Evolutionary conservation across 306 rosid genomes (phyloP).

Genomic region (Vigna reflexopilosa): DNA sequence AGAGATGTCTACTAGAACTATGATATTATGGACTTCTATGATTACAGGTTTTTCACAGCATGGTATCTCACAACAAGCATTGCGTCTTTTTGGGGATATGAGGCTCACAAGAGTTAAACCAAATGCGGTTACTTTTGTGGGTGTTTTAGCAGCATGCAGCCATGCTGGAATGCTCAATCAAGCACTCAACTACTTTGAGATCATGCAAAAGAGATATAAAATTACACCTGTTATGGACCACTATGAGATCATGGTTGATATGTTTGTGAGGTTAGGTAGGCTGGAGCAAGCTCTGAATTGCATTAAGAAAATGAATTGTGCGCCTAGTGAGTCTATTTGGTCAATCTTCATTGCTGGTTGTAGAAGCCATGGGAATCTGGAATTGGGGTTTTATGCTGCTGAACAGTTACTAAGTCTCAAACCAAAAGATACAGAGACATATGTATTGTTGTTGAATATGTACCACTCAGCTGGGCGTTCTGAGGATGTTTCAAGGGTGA

Average conservation of each 20-base stretch:
- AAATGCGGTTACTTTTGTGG: conserved; percentile 83
- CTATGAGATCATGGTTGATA: conserved; percentile 74
- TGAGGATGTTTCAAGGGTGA: conserved; percentile 74
- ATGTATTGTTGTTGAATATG: conserved; percentile 63
- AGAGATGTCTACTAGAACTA: conserved; percentile 85
- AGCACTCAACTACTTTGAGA: conserved; percentile 73
- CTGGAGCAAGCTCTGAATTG: conserved; percentile 75
- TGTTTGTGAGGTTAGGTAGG: conserved; percentile 73
- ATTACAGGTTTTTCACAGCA: conserved; percentile 81
- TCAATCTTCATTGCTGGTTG: conserved; percentile 76
- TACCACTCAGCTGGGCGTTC: conserved; percentile 66
- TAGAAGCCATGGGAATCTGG: conserved; percentile 68
- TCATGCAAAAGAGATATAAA: conserved; percentile 78
- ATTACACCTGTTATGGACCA: conserved; percentile 92
- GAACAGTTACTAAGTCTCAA: conserved; percentile 74
- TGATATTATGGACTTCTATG: conserved; percentile 94
- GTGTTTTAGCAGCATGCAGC: conserved; percentile 86
- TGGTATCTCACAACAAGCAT: conserved; percentile 76
- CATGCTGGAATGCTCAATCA: conserved; percentile 78
- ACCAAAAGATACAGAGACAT: conserved; percentile 71
- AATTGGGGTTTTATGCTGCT: conserved; percentile 74
- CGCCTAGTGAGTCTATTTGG: conserved; percentile 80
- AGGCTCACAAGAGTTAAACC: conserved; percentile 74
- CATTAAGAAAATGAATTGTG: conserved; percentile 68
- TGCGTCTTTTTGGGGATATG: conserved; percentile 88